Base-by-base conservation (phyloP, 2,329 filamentous ascomycete genomes). In the Thielaviopsis populi region DNA sequence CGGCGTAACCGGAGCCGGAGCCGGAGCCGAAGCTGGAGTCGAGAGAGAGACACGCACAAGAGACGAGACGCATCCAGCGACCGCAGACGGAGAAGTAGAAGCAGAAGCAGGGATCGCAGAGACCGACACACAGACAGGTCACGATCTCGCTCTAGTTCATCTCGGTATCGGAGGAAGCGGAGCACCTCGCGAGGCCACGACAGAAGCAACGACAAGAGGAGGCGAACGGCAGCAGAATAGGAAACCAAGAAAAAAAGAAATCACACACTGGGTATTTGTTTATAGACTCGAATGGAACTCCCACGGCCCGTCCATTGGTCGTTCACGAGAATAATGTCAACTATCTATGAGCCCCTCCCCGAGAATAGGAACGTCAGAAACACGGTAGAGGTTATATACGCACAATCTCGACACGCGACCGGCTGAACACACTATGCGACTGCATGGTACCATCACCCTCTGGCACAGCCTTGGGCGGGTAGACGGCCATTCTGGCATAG, bases 391-490 rank as follows among this genome's bases (percentile, higher is more conserved):
- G 22, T 69, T 74, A 83, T 73, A 96, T 94, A 76, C 83, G 86
- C 43, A 87, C 82, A 71, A 99, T 87, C 74, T 99, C 92, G 24
- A 96, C 89, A 67, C 92, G 83, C 37, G 89, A 86, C 66, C 94
- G 80, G 67, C 92, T 85, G 74, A 87, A 96, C 27, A 97, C 76
- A 69, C 83, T 83, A 73, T 96, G 90, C 43, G 81, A 79, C 56
- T 91, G 75, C 71, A 87, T 78, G 11, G 78, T 80, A 2, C 76
- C 78, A 37, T 75, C 77, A 40, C 76, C 77, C 67, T 87, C 84
- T 42, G 82, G 79, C 0, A 85, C 80, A 0, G 87, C 68, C 5
- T 74, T 74, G 15, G 86, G 83, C 1, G 88, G 84, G 67, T 88
- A 81, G 6, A 97, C 75, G 22, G 83, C 83, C 79, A 99, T 81